A percentile compares a stretch with the other conserved stretches of the same genome.
Conservation (phyloP, 345 rosid species). For the Gossypium arboreum region DNA sequence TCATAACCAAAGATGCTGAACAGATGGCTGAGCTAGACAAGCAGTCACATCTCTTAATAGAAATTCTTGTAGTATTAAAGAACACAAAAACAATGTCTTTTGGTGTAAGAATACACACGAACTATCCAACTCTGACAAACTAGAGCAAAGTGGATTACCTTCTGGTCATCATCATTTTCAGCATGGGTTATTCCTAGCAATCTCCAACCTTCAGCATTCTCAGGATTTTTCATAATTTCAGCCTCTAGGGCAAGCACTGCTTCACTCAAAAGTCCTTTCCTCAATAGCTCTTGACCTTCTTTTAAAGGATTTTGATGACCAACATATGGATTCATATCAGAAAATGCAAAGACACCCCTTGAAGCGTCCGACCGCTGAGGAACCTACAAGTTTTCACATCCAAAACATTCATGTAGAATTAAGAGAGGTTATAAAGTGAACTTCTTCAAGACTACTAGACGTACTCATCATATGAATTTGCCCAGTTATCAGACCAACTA, state of each 20-base stretch:
- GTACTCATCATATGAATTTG: conserved; percentile 90
- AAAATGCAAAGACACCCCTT: conserved; percentile 88
- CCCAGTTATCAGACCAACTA: conserved; percentile 64
- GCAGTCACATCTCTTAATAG: no score
- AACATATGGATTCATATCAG: conserved; percentile 98
- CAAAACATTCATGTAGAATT: background rate
- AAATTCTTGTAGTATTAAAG: no score
- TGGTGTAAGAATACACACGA: no score
- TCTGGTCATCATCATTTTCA: conserved; percentile 99
- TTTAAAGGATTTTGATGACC: conserved; percentile 95
- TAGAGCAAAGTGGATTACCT: conserved; percentile 40
- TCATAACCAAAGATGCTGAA: no score
- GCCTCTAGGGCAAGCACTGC: conserved; percentile 99
- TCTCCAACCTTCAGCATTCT: conserved; percentile 99
- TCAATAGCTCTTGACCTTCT: conserved; percentile 94
- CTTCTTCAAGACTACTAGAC: conserved; percentile 26
- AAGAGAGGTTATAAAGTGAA: background rate
- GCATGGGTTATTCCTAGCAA: conserved; percentile 98
- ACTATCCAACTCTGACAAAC: no score
- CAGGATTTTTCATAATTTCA: conserved; percentile 93
- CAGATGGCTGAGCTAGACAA: no score
- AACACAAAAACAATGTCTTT: no score
- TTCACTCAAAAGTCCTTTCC: conserved; percentile 80
- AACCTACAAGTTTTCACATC: conserved; percentile 42
- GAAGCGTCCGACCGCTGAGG: conserved; percentile 56